phyloP scores from a whole-genome alignment of 2,329 filamentous ascomycete species.

The Colletotrichum musicola region DNA sequence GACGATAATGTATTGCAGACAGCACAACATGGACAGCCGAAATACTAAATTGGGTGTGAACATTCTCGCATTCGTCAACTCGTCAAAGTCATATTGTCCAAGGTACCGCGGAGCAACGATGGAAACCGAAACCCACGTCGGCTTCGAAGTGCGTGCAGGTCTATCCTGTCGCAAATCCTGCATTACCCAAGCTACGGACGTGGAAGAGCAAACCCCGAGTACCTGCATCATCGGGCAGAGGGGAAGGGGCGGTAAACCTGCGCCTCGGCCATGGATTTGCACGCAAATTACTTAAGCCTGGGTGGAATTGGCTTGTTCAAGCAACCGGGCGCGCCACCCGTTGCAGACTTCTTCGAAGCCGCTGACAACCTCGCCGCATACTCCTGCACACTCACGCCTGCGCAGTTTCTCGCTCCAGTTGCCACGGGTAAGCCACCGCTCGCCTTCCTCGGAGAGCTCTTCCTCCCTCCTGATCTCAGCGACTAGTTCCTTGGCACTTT shows the following conservation, averaged over 20 bases:
- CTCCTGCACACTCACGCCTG: constrained; percentile 83
- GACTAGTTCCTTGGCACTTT: constrained; percentile 86
- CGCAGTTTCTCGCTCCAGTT: constrained; percentile 85
- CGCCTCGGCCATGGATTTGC: not conserved
- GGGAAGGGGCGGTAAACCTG: not conserved
- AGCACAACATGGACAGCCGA: not conserved
- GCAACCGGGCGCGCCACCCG: constrained; percentile 81
- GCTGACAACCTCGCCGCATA: constrained; percentile 88
- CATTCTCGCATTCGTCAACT: constrained; percentile 21
- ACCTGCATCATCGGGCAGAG: not conserved
- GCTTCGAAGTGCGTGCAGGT: not conserved
- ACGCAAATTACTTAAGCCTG: constrained; percentile 48
- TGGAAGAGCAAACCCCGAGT: not conserved
- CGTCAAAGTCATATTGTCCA: constrained; percentile 38
- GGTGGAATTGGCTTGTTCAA: constrained; percentile 70
- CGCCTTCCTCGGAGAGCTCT: constrained; percentile 84
- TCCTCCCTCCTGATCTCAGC: constrained; percentile 87
- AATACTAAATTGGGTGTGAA: not conserved
- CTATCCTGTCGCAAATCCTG: not conserved
- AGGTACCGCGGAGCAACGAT: not conserved
- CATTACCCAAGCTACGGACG: constrained; percentile 6
- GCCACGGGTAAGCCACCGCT: constrained; percentile 82
- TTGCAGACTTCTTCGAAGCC: constrained; percentile 95
- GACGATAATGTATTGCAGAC: no score
- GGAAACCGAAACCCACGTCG: not conserved